Percentiles rank a stretch among this genome's conserved stretches.
phyloP scores from a whole-genome alignment of 306 rosid species.

The Herpetospermum pedunculosum region DNA sequence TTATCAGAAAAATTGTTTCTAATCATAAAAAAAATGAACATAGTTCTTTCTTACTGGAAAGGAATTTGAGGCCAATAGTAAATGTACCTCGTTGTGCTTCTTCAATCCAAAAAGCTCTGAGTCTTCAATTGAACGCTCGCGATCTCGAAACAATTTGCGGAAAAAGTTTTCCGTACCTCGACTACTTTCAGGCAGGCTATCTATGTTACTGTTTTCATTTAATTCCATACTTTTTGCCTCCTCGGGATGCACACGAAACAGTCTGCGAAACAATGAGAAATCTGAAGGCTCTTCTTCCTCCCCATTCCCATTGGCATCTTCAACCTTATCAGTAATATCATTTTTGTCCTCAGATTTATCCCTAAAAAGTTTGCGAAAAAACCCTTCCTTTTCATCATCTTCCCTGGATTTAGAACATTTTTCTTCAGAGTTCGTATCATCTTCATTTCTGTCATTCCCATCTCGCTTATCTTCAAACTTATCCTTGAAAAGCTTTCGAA shows the following conservation, averaged over 20 bases:
- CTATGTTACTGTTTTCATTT: slow-evolving; percentile 34
- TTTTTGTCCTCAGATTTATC: slow-evolving; percentile 74
- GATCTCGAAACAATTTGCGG: slow-evolving; percentile 80
- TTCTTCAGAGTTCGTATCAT: slow-evolving; percentile 39
- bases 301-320: slow-evolving; percentile 47
- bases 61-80: not conserved
- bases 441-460: slow-evolving; percentile 59
- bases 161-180: slow-evolving; percentile 81
- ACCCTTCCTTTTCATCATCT: slow-evolving; percentile 86
- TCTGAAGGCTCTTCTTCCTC: slow-evolving; percentile 82
- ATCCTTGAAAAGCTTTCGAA: slow-evolving; percentile 61
- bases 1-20: not conserved
- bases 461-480: slow-evolving; percentile 77
- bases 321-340: slow-evolving; percentile 51
- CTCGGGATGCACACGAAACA: slow-evolving; percentile 89
- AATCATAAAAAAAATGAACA: not conserved
- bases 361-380: slow-evolving; percentile 57
- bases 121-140: slow-evolving; percentile 82
- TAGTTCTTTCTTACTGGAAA: not conserved
- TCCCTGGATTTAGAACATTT: slow-evolving; percentile 46
- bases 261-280: slow-evolving; percentile 58
- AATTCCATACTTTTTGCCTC: slow-evolving; percentile 45
- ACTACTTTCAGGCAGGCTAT: slow-evolving; percentile 60
- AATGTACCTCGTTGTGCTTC: slow-evolving; percentile 66
- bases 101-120: slow-evolving; percentile 75